A percentile compares a stretch with the other conserved stretches of the same genome.
Evolutionary conservation across 345 rosid species (phyloP).

Genomic region (Draba incana): DNA sequence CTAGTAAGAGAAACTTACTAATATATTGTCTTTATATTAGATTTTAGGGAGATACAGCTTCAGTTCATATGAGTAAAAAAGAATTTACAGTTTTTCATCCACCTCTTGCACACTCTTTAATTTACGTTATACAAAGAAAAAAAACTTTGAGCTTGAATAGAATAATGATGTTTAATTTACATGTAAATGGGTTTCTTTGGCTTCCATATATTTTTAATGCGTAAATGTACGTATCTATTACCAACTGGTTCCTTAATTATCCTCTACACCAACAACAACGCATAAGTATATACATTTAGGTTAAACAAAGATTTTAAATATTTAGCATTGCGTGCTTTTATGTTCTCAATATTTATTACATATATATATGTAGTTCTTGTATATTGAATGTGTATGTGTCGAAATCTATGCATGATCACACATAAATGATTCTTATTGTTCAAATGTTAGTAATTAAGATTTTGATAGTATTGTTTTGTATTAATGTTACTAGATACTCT

Average conservation of each 20-base stretch:
- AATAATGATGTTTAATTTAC: neutral
- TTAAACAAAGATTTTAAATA: neutral
- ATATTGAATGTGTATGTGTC: conserved; percentile 10
- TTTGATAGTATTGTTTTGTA: conserved; percentile 5
- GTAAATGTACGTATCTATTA: conserved; percentile 5
- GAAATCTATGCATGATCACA: conserved; percentile 11
- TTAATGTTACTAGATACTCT: conserved; percentile 11
- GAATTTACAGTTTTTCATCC: conserved; percentile 33
- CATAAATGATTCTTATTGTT: conserved; percentile 19
- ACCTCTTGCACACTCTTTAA: conserved; percentile 17
- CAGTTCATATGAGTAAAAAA: conserved; percentile 19
- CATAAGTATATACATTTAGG: neutral
- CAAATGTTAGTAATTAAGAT: conserved; percentile 13
- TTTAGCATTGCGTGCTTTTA: neutral
- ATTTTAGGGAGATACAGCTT: conserved; percentile 5
- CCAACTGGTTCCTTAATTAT: conserved; percentile 27
- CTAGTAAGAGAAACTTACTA: conserved; percentile 39
- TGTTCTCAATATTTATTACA: conserved; percentile 11
- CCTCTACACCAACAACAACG: conserved; percentile 20
- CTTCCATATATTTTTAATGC: conserved; percentile 5
- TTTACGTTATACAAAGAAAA: neutral
- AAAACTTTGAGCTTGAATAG: conserved; percentile 8
- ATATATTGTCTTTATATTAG: neutral
- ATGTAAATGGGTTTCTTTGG: neutral
- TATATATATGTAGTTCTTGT: neutral